A percentile compares a stretch with the other conserved stretches of the same genome.
phyloP scores from a whole-genome alignment of 1,284 basidiomycete genomes.

The Rhizoctonia solani region DNA sequence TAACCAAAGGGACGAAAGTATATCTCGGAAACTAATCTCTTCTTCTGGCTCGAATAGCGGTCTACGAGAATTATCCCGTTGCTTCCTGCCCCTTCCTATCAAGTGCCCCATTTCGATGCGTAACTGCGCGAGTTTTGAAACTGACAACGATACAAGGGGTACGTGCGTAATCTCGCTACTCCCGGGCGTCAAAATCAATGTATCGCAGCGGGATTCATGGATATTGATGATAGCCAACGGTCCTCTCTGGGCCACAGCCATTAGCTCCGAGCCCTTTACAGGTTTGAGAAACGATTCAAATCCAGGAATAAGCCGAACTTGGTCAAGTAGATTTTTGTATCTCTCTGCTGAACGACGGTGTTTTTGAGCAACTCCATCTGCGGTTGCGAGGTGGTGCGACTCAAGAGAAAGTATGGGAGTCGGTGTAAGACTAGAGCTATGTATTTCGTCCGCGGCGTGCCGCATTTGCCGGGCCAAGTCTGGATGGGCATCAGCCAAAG shows the following conservation, averaged over 20 bases:
- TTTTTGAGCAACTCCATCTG: not conserved
- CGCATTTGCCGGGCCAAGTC: not conserved
- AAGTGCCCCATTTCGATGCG: not conserved
- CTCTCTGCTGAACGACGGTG: too few species aligned
- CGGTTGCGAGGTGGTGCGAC: not conserved
- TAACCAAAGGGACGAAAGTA: not conserved
- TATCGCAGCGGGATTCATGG: not conserved
- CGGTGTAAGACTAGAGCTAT: constrained; percentile 35
- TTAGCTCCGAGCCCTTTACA: not conserved
- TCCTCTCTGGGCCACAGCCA: not conserved
- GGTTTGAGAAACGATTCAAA: not conserved
- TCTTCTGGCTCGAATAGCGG: too few species aligned
- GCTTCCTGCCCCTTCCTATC: too few species aligned
- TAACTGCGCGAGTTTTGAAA: not conserved
- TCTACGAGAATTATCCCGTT: too few species aligned
- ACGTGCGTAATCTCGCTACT: not conserved
- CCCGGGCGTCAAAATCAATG: not conserved
- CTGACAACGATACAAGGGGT: not conserved
- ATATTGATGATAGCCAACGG: not conserved
- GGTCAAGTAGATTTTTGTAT: not conserved
- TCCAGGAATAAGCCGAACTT: not conserved
- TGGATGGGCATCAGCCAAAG: constrained; percentile 36
- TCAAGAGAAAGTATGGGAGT: not conserved
- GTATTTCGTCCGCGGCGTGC: constrained; percentile 20
- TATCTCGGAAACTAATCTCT: too few species aligned